Evolutionary conservation across 106 monocot species (phyloP), one percentile per base, ranked within the genome.

Genomic region (Dioscorea dumetorum): DNA sequence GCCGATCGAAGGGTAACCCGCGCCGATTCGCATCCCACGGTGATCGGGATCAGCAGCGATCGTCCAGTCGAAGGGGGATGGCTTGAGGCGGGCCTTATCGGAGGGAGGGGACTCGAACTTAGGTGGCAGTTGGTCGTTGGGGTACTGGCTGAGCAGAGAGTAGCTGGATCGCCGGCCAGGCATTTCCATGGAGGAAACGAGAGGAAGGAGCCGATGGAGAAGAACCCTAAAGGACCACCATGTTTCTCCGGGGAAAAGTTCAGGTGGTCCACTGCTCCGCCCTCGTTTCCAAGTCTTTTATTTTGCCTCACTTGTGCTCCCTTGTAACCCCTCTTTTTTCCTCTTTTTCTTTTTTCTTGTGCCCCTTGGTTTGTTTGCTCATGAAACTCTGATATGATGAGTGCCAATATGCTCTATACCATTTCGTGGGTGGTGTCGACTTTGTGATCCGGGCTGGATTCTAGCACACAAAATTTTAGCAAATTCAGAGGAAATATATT

Each of bases 91-190:
- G 57, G 32, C 12, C 62, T 56, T 50, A 57, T 74, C 76, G 33
- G 51, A 17, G 15, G 73, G 33, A 21, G 51, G 57, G 24, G 77
- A 34, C 11, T 78, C 58, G 50, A 52, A 34, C 12, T 68, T 70
- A 48, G 67, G 50, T 34, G 71, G 64, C 10, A 57, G 69, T 17
- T 59, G 75, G 24, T 85, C 88, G 50, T 84, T 84, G 31, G 94
- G 67, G 67, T 64, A 76, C 66, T 84, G 87, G 75, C 63, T 78
- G 62, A 94, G 71, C 22, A 85, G 82, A 49, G 94, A 73, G 63
- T 94, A 94, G 72, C 50, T 76, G 9, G 85, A 79, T 68, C 83
- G 74, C 70, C 87, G 49, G 4, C 82, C 78, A 8, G 65, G 35
- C 63, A 93, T 58, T 53, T 85, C 93, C 88, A 88, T 84, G 22